Evolutionary conservation across 768 basidiomycete genomes (phyloP), one percentile per base, ranked within the genome.

Genomic region (Lactarius deliciosus): DNA sequence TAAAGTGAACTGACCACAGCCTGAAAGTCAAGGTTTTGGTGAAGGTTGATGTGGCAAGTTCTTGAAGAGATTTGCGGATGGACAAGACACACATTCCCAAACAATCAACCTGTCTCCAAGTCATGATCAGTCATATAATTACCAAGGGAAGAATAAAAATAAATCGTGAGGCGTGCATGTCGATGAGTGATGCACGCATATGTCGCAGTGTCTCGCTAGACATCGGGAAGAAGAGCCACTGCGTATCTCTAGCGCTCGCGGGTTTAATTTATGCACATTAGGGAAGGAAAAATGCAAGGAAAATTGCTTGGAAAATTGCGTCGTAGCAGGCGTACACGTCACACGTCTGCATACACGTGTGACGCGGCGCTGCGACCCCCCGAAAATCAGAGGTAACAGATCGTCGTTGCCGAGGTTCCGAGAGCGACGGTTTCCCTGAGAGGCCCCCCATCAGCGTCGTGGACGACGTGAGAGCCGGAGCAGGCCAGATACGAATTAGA

Each of bases 181-280:
- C 47, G 13, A 22, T 22, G 22, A 5, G n/a, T 20, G 22, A 50
- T 47, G 45, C 4, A 47, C 45, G 16, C 20, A 47, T 18, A 16
- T 55, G 45, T 45, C 60, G 55, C 65, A n/a, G 38, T 20, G 18
- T 53, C 50, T 53, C 50, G 13, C 16, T 41, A 57, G 15, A 43
- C 15, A 41, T 34, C 10, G 22, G 11, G 47, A 16, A 28, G 32
- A 25, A 40, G 38, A 20, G 40, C n/a, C 15, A 15, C 45, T 15
- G 38, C 38, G 54, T 32, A 53, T 53, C 38, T 64, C 40, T 40
- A 60, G 55, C 34, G 22, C 20, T 47, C 13, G 22, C 58, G 1
- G 25, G 28, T n/a, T 10, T 11, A 13, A 59, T 38, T 20, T n/a
- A 30, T 38, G 47, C 40, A 36, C 40, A 36, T 28, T 16, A 36